Base-by-base conservation (phyloP, 108 stramenopile species). In the Chaetoceros muelleri region DNA sequence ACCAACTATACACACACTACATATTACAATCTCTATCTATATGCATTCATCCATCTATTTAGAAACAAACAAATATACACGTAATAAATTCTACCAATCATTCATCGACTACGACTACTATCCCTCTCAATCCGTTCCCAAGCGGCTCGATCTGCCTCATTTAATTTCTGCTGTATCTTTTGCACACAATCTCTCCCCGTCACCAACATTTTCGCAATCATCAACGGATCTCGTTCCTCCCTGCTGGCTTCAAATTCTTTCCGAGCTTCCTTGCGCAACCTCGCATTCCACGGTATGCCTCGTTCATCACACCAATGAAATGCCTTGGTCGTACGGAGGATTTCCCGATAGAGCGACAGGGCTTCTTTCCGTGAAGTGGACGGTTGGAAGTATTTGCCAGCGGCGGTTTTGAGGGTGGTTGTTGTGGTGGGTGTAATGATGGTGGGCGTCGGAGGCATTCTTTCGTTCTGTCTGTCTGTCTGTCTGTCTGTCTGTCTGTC, bases 121-220 rank as follows among this genome's bases (percentile, higher is more conserved):
- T 94, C 92, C 22, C 66, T 70, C 53, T 74, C 69, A 48, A 95
- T 93, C 16, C 94, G 67, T 30, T 84, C 79, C 82, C 78, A 78
- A 46, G 84, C 83, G 28, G 80, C 82, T 28, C 70, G 44, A 53
- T 92, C 88, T 2, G 90, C 90, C 21, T 78, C 79, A 66, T 89
- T 90, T 53, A 96, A 93, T 67, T 85, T 90, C 17, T 84, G 53
- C 69, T 91, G 90, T 48, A 93, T 82, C 57, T 97, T 75, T 56
- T 84, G 73, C 45, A 95, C 88, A 58, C 93, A 93, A 50, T 95
- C 92, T 25, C 96, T 68, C 21, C 94, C 96, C 0, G 93, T 94
- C 2, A 97, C 85, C 24, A 97, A 49, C 81, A 97, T 57, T 21
- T 90, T 54, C 7, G 91, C 93, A 40, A 97, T 72, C 27, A 97